These are phyloP conservation scores for Starmerella bombicola DNA, from an alignment of 805 yeast genomes.

Conservation along the genomic window DNA sequence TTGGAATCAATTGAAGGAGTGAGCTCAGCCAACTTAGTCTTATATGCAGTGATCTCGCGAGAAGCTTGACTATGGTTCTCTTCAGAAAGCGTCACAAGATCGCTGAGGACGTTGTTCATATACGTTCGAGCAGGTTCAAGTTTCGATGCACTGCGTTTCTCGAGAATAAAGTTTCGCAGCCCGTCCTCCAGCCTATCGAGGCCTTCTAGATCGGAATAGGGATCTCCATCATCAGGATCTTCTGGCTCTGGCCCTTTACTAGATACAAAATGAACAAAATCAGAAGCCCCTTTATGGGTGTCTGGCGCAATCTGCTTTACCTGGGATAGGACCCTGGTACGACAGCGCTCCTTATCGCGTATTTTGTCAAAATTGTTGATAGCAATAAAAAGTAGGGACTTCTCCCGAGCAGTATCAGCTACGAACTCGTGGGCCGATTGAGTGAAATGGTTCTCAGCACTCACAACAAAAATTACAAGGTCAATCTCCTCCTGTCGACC, in stretches of 20 bases:
- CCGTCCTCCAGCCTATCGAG: conserved; percentile 79
- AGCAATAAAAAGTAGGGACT: conserved; percentile 82
- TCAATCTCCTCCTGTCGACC: conserved; percentile 96
- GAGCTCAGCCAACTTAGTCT: conserved; percentile 41
- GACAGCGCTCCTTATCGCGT: conserved; percentile 67
- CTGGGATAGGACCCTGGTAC: conserved; percentile 64
- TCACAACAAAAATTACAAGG: conserved; percentile 87
- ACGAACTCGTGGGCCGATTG: conserved; percentile 89
- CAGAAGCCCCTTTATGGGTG: conserved; percentile 74
- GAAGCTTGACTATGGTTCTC: conserved; percentile 48
- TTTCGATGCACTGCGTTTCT: conserved; percentile 79
- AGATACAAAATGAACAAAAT: conserved; percentile 75
- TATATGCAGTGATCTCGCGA: conserved; percentile 32
- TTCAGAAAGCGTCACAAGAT: conserved; percentile 46
- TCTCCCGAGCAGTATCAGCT: conserved; percentile 78
- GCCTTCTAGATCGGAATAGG: conserved; percentile 27
- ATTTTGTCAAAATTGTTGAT: conserved; percentile 87
- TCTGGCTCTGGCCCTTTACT: conserved; percentile 14
- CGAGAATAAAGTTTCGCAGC: conserved; percentile 70
- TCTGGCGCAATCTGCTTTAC: conserved; percentile 79
- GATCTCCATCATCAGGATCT: conserved; percentile 25
- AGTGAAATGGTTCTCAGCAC: conserved; percentile 92
- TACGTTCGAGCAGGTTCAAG: conserved; percentile 89
- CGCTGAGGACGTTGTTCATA: conserved; percentile 53
- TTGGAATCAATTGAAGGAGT: conserved; percentile 52